These are phyloP conservation scores for Aspergillus flavus DNA, from an alignment of 2,329 filamentous ascomycete genomes.

Conservation along the genomic window DNA sequence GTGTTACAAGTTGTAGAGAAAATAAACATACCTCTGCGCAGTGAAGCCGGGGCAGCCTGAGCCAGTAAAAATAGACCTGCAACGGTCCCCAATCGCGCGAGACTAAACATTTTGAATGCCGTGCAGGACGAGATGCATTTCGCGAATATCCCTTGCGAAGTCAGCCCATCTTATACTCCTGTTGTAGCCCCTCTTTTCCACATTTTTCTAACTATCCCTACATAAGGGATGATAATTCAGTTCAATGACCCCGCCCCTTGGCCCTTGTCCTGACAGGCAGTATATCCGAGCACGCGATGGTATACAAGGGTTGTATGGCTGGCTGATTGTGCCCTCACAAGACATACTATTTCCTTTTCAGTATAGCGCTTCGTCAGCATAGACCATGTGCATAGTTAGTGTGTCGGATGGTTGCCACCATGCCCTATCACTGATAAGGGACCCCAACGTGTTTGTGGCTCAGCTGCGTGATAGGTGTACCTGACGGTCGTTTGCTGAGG, in stretches of 20 bases:
- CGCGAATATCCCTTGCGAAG: neutral
- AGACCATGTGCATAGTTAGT: neutral
- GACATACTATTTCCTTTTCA: neutral
- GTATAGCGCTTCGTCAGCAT: neutral
- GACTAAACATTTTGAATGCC: neutral
- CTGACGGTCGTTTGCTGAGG: neutral
- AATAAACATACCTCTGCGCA: constrained; percentile 8
- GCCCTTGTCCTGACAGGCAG: neutral
- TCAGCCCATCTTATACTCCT: neutral
- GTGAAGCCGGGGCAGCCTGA: constrained; percentile 8
- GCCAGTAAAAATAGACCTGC: constrained; percentile 4
- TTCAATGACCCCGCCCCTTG: neutral
- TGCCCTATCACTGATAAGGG: neutral
- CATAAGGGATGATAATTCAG: neutral
- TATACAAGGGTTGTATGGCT: neutral
- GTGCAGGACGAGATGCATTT: neutral
- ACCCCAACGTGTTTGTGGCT: neutral
- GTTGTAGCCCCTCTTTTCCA: neutral
- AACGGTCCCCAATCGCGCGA: neutral
- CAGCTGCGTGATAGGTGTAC: neutral
- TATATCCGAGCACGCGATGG: neutral
- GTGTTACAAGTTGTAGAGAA: neutral
- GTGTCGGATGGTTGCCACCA: neutral
- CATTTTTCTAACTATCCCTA: neutral
- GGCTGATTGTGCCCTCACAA: neutral